These are phyloP conservation scores for Torulaspora maleeae DNA, from an alignment of 805 yeast genomes.

Conservation along the genomic window DNA sequence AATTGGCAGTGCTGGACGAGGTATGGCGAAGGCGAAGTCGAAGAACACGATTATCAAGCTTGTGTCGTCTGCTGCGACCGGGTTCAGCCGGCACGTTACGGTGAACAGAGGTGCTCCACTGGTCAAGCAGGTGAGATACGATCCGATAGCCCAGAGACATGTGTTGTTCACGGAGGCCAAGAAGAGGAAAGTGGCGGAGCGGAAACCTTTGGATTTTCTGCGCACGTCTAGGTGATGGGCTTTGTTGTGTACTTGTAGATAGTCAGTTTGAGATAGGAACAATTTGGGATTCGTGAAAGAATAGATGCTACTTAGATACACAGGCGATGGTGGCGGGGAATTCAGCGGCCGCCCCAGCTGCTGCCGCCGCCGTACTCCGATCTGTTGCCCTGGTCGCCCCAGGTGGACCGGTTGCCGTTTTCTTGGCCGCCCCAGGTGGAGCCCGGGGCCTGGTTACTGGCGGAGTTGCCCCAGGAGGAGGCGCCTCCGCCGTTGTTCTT, in stretches of 20 bases:
- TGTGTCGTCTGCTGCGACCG: constrained; percentile 86
- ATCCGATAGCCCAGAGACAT: constrained; percentile 84
- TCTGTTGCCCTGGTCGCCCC: constrained; percentile 34
- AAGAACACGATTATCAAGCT: constrained; percentile 80
- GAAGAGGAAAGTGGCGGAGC: constrained; percentile 70
- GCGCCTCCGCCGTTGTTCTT: constrained; percentile 35
- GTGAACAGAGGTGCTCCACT: constrained; percentile 78
- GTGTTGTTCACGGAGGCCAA: constrained; percentile 85
- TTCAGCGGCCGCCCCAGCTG: constrained; percentile 33
- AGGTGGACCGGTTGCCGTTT: constrained; percentile 36
- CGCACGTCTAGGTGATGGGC: constrained; percentile 29
- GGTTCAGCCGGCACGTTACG: constrained; percentile 72
- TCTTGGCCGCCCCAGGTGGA: constrained; percentile 40
- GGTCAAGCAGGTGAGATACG: constrained; percentile 79
- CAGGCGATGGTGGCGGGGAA: background rate
- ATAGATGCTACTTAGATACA: constrained; percentile 5
- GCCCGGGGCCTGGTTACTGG: constrained; percentile 38
- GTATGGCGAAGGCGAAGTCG: constrained; percentile 54
- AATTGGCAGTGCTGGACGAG: background rate
- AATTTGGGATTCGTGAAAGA: background rate
- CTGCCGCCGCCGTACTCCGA: constrained; percentile 30
- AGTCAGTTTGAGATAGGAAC: background rate
- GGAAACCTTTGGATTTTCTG: constrained; percentile 45
- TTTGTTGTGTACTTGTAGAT: constrained; percentile 6
- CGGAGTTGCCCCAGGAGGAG: constrained; percentile 40